Percentiles rank a stretch among this genome's conserved stretches.
Evolutionary conservation across 768 basidiomycete species (phyloP).

Genomic region (Hortiboletus campestris): DNA sequence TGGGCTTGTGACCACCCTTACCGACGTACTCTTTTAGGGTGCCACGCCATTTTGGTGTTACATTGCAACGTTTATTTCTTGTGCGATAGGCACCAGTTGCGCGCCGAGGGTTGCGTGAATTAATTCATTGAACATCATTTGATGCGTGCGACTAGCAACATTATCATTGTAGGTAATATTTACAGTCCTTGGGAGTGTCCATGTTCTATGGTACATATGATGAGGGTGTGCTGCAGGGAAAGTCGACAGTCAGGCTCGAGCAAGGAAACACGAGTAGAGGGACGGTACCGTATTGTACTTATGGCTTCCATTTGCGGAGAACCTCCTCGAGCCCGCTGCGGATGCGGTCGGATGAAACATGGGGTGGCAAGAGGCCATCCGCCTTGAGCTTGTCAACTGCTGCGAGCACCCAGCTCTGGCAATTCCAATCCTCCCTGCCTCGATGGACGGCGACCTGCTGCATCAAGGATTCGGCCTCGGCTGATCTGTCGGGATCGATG

Average conservation of each 20-base stretch:
- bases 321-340: constrained; percentile 24
- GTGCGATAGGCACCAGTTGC: not conserved
- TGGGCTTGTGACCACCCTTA: no score
- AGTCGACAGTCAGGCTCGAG: constrained; percentile 3
- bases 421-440: constrained; percentile 33
- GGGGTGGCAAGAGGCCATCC: constrained; percentile 13
- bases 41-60: not conserved
- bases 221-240: not conserved
- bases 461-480: constrained; percentile 20
- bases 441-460: constrained; percentile 24
- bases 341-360: constrained; percentile 20
- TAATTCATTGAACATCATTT: constrained; percentile 1
- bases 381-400: constrained; percentile 25
- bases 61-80: not conserved
- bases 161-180: not conserved
- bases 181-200: not conserved
- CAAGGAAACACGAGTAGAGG: not conserved
- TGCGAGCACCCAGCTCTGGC: constrained; percentile 29
- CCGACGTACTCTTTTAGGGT: no score
- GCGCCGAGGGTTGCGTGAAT: not conserved
- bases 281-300: not conserved
- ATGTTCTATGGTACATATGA: not conserved
- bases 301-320: constrained; percentile 24
- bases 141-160: not conserved
- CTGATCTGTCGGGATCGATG: constrained; percentile 13